These are phyloP conservation scores for Streptanthus diversifolius DNA, from an alignment of 345 rosid species.

Conservation along the genomic window DNA sequence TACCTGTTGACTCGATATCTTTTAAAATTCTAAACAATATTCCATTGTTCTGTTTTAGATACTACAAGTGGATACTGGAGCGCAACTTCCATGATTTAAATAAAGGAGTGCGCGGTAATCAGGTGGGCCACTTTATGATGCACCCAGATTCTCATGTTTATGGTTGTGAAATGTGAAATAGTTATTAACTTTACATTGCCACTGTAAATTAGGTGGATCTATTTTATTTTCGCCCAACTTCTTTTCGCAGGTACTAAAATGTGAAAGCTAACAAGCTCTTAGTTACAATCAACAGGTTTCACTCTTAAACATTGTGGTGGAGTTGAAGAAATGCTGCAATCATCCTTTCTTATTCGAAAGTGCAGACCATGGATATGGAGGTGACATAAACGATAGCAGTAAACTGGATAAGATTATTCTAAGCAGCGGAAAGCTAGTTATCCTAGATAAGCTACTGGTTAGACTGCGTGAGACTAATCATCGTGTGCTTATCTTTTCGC, in stretches of 20 bases:
- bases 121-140: constrained; percentile 50
- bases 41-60: constrained; percentile 46
- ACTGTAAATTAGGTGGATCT: neutral
- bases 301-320: constrained; percentile 96
- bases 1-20: neutral
- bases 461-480: constrained; percentile 95
- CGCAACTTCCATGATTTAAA: constrained; percentile 98
- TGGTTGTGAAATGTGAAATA: constrained; percentile 20
- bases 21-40: neutral
- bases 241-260: constrained; percentile 13
- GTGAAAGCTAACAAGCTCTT: constrained; percentile 22
- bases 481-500: constrained; percentile 95
- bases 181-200: neutral
- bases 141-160: constrained; percentile 4
- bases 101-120: constrained; percentile 99
- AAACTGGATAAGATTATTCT: constrained; percentile 88
- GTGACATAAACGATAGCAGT: constrained; percentile 60
- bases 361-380: constrained; percentile 99
- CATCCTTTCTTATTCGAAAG: constrained; percentile 99
- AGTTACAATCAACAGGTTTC: constrained; percentile 58
- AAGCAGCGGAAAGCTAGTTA: constrained; percentile 98
- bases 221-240: neutral
- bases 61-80: constrained; percentile 98
- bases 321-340: constrained; percentile 98
- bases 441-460: constrained; percentile 92